Evolutionary conservation across 331 rosid genomes (phyloP).

Genomic region (Cydonia oblonga): DNA sequence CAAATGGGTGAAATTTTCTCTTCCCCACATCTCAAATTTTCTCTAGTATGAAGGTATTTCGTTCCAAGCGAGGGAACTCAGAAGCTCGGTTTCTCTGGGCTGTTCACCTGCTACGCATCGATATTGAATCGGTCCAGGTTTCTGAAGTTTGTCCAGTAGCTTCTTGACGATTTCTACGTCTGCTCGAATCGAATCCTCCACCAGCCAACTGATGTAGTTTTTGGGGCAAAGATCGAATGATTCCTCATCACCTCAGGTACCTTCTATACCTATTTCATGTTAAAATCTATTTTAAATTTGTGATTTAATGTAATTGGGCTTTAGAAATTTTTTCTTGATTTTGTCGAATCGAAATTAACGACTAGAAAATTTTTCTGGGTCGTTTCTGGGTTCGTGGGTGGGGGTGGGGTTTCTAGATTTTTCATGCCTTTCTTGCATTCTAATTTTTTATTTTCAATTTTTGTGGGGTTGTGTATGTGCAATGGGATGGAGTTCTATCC

Average conservation of each 20-base stretch:
- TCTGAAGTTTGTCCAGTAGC: conserved; percentile 17
- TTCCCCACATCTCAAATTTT: background rate
- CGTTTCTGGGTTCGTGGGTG: no score
- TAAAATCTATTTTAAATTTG: no score
- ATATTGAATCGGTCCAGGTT: conserved; percentile 13
- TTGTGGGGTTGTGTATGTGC: background rate
- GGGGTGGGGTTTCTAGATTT: no score
- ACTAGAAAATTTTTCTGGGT: no score
- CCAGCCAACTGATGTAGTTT: background rate
- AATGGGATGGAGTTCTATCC: no score
- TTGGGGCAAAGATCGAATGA: background rate
- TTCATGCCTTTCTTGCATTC: no score
- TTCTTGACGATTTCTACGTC: conserved; percentile 5
- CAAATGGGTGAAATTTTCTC: background rate
- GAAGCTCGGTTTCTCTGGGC: conserved; percentile 9
- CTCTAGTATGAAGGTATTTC: background rate
- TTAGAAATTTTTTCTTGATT: no score
- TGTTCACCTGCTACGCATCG: conserved; percentile 16
- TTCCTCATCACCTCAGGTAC: no score
- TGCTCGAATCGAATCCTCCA: background rate
- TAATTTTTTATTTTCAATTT: no score
- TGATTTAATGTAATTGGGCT: no score
- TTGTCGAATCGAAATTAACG: no score
- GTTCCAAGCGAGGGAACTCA: background rate
- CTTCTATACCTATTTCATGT: no score